Evolutionary conservation across 1,139 yeast genomes (phyloP).

Genomic region (Pneumocystis jirovecii): DNA sequence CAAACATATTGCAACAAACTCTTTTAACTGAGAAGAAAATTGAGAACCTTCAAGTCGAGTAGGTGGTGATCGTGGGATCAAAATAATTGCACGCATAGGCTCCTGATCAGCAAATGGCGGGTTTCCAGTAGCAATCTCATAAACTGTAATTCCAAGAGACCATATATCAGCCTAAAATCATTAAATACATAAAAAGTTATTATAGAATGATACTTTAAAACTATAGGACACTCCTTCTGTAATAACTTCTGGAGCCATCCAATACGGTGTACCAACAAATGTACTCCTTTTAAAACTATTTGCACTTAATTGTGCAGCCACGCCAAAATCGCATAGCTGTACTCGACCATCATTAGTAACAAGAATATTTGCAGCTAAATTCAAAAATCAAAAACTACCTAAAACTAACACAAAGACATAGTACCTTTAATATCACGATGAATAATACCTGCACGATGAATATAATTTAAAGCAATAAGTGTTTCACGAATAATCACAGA

Average conservation of each 20-base stretch:
- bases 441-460: constrained; percentile 80
- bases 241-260: constrained; percentile 99
- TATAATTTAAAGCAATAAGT: constrained; percentile 58
- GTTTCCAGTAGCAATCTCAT: constrained; percentile 90
- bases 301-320: constrained; percentile 84
- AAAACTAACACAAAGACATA: neutral
- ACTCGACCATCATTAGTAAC: constrained; percentile 82
- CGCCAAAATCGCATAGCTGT: constrained; percentile 93
- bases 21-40: constrained; percentile 62
- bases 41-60: constrained; percentile 87
- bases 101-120: constrained; percentile 97
- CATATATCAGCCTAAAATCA: constrained; percentile 54
- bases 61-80: constrained; percentile 84
- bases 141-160: constrained; percentile 87
- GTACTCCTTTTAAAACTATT: constrained; percentile 71
- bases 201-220: constrained; percentile 30
- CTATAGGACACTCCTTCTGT: constrained; percentile 82
- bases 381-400: neutral
- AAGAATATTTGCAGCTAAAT: constrained; percentile 69
- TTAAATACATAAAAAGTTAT: neutral
- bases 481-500: constrained; percentile 73
- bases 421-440: constrained; percentile 69
- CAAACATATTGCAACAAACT: constrained; percentile 76
- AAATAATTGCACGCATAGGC: constrained; percentile 85
- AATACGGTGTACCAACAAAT: constrained; percentile 96